These are phyloP conservation scores for Amoebophrya sp. DNA, from an alignment of 169 alveolate genomes.

Conservation along the genomic window DNA sequence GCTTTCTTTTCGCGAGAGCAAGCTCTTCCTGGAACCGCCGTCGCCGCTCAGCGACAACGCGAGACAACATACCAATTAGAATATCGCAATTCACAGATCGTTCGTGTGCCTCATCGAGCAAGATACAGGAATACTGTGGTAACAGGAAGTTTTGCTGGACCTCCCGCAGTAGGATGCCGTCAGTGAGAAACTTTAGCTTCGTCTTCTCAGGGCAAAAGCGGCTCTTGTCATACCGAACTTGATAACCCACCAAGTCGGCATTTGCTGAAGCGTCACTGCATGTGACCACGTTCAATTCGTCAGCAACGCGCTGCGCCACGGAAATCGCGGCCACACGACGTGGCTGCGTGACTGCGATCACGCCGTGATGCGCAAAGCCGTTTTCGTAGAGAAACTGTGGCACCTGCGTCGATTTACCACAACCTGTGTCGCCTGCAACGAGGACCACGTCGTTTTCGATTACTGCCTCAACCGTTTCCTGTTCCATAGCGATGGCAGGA, in stretches of 20 bases:
- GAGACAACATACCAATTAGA: conserved; percentile 87
- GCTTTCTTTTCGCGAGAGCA: too few species aligned
- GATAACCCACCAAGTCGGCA: not conserved
- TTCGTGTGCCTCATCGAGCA: conserved; percentile 99
- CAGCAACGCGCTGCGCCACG: conserved; percentile 83
- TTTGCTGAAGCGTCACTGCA: not conserved
- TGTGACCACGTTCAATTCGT: conserved; percentile 63
- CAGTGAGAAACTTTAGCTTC: conserved; percentile 88
- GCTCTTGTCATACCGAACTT: conserved; percentile 47
- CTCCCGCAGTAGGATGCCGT: conserved; percentile 94
- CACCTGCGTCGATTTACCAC: conserved; percentile 89
- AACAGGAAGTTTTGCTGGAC: conserved; percentile 50
- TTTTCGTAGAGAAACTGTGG: conserved; percentile 84
- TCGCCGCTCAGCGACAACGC: conserved; percentile 69
- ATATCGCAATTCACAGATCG: conserved; percentile 95
- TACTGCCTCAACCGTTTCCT: conserved; percentile 60
- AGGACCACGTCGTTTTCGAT: conserved; percentile 71
- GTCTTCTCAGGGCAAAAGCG: conserved; percentile 41
- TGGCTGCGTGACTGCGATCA: conserved; percentile 85
- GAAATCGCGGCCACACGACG: conserved; percentile 93
- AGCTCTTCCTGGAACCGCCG: conserved; percentile 39
- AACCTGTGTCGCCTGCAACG: conserved; percentile 86
- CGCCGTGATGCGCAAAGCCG: conserved; percentile 71
- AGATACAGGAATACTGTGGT: conserved; percentile 82
- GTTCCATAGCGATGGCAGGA: conserved; percentile 72